Evolutionary conservation across 306 rosid species (phyloP).

Genomic region (Vigna angularis): DNA sequence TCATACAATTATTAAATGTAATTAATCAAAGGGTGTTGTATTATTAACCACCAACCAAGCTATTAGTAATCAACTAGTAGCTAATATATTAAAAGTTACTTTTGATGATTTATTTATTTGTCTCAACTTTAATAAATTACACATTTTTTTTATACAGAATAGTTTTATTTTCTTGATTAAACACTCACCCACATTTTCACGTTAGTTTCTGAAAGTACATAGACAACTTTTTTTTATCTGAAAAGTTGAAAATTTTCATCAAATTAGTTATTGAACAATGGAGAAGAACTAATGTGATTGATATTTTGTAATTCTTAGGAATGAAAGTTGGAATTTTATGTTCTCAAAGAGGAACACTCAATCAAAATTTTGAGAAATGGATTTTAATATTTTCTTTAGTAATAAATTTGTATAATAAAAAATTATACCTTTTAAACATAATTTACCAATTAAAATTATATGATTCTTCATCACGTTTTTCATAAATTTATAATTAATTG

Average conservation of each 20-base stretch:
- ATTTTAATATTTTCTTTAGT: not conserved
- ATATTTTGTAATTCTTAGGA: not conserved
- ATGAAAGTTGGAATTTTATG: not conserved
- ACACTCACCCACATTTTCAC: not conserved
- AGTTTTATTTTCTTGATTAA: not conserved
- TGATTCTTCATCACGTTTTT: not conserved
- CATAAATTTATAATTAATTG: not conserved
- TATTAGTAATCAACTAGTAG: not conserved
- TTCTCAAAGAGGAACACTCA: not conserved
- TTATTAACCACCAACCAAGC: not conserved
- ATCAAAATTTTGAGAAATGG: too few species aligned
- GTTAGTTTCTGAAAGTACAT: too few species aligned
- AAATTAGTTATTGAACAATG: too few species aligned
- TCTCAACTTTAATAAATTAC: too few species aligned
- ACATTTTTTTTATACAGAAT: not conserved
- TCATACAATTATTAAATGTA: not conserved
- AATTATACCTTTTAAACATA: too few species aligned
- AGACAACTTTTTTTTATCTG: not conserved
- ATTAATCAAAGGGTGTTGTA: not conserved
- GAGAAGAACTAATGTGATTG: not conserved
- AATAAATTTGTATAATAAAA: not conserved
- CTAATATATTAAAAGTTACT: not conserved
- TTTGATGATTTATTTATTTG: too few species aligned
- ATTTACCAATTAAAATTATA: not conserved
- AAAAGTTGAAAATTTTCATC: too few species aligned